These are phyloP conservation scores for Plectosphaerella plurivora DNA, from an alignment of 2,329 filamentous ascomycete genomes.

Conservation along the genomic window DNA sequence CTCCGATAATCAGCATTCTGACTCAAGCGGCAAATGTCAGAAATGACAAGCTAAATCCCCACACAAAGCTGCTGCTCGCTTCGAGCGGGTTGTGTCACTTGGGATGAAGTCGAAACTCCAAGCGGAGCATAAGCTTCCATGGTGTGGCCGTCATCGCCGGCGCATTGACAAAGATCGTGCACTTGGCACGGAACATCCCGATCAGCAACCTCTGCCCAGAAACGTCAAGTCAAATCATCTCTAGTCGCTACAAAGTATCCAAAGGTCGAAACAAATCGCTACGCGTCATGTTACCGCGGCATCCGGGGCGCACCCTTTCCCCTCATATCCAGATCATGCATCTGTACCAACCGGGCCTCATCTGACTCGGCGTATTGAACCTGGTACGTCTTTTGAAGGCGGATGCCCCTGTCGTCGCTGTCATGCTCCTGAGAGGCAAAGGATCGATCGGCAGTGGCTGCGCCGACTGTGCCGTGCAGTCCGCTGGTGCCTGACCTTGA, in stretches of 20 bases:
- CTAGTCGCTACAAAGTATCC: not conserved
- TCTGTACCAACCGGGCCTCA: slow-evolving; percentile 24
- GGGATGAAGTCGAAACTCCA: too few relatives aligned
- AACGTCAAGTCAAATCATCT: not conserved
- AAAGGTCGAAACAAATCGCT: not conserved
- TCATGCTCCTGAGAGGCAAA: slow-evolving; percentile 1
- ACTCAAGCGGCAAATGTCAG: too few relatives aligned
- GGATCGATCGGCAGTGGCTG: slow-evolving; percentile 4
- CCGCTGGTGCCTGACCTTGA: slow-evolving; percentile 1
- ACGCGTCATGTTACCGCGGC: not conserved
- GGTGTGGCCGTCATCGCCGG: too few relatives aligned
- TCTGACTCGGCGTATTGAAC: slow-evolving; percentile 26
- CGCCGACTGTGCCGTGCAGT: not conserved
- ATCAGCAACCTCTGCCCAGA: not conserved
- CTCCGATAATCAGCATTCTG: too few relatives aligned
- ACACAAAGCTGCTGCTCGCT: too few relatives aligned
- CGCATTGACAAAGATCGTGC: too few relatives aligned
- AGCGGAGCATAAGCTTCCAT: too few relatives aligned
- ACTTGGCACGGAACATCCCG: not conserved
- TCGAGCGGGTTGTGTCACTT: not conserved
- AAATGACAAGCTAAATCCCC: too few relatives aligned
- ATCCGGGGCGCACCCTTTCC: not conserved
- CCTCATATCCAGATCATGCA: slow-evolving; percentile 16
- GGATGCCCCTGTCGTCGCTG: slow-evolving; percentile 15
- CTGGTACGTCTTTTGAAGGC: slow-evolving; percentile 26